Percentiles rank a stretch among this genome's conserved stretches.
These are phyloP conservation scores for Fonsecaea pedrosoi DNA, from an alignment of 2,329 filamentous ascomycete genomes.

Conservation along the genomic window DNA sequence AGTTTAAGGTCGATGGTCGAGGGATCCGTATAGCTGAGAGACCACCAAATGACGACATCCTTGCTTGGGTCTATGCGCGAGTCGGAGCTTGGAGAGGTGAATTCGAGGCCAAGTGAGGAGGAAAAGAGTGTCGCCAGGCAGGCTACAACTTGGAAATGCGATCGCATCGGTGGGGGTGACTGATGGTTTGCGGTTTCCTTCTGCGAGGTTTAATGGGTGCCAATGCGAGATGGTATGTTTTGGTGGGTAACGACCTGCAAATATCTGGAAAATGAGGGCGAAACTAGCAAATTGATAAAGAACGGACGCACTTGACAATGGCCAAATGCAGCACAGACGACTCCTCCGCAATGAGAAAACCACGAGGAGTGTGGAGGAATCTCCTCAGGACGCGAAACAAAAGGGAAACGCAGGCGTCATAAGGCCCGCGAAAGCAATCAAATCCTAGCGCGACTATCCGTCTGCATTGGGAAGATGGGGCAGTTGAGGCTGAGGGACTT, in stretches of 20 bases:
- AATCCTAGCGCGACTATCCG: background rate
- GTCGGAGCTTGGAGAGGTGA: slow-evolving; percentile 30
- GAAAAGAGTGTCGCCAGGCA: slow-evolving; percentile 17
- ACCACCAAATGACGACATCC: slow-evolving; percentile 36
- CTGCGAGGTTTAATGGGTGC: background rate
- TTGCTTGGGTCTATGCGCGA: slow-evolving; percentile 32
- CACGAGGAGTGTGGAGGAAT: slow-evolving; percentile 3
- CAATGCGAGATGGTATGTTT: background rate
- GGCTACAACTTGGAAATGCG: background rate
- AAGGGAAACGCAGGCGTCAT: slow-evolving; percentile 5
- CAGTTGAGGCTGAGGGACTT: background rate
- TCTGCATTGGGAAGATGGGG: background rate
- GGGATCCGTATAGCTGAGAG: slow-evolving; percentile 46
- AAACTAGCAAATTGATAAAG: slow-evolving; percentile 6
- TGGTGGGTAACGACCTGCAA: background rate
- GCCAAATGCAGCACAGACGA: slow-evolving; percentile 12
- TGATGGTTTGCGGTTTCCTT: background rate
- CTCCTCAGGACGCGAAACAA: background rate
- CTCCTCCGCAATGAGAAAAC: background rate
- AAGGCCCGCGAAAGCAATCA: slow-evolving; percentile 5
- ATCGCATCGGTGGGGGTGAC: slow-evolving; percentile 7
- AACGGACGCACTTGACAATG: slow-evolving; percentile 17
- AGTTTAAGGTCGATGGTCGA: slow-evolving; percentile 50
- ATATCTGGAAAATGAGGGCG: slow-evolving; percentile 2
- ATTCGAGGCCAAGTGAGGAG: slow-evolving; percentile 22